Evolutionary conservation across 352 stramenopile species (phyloP).

Genomic region (Phytopythium delawarense): DNA sequence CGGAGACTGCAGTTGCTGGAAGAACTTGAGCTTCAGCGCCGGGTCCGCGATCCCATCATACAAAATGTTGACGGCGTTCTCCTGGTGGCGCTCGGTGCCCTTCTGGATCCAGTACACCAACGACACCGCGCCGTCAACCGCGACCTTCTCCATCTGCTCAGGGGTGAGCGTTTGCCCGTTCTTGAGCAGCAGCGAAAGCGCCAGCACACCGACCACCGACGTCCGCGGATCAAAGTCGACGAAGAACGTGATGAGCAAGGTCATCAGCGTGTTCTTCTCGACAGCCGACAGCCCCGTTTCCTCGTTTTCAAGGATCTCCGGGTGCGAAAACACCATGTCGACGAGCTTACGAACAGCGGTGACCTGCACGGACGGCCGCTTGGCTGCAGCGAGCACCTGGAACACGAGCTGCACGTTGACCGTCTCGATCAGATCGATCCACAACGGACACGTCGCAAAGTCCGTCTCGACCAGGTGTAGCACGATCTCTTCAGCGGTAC

Average conservation of each 20-base stretch:
- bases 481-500: slow-evolving; percentile 68
- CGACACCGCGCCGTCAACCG: slow-evolving; percentile 60
- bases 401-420: slow-evolving; percentile 59
- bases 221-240: slow-evolving; percentile 65
- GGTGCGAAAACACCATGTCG: slow-evolving; percentile 66
- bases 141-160: slow-evolving; percentile 70
- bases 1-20: slow-evolving; percentile 45
- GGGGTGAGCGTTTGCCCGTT: slow-evolving; percentile 47
- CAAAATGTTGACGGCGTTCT: slow-evolving; percentile 73
- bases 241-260: slow-evolving; percentile 68
- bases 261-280: slow-evolving; percentile 60
- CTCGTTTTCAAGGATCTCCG: slow-evolving; percentile 53
- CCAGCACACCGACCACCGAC: slow-evolving; percentile 68
- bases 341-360: slow-evolving; percentile 69
- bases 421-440: slow-evolving; percentile 66
- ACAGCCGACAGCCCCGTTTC: slow-evolving; percentile 31
- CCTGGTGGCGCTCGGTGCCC: slow-evolving; percentile 74
- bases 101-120: slow-evolving; percentile 86
- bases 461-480: slow-evolving; percentile 76
- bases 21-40: slow-evolving; percentile 44
- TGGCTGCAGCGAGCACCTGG: slow-evolving; percentile 48
- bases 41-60: slow-evolving; percentile 55
- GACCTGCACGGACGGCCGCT: slow-evolving; percentile 53
- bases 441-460: slow-evolving; percentile 79
- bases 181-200: slow-evolving; percentile 59